A percentile compares a stretch with the other conserved stretches of the same genome.
Evolutionary conservation across 1,284 basidiomycete genomes (phyloP).

Genomic region (Fomes fomentarius): DNA sequence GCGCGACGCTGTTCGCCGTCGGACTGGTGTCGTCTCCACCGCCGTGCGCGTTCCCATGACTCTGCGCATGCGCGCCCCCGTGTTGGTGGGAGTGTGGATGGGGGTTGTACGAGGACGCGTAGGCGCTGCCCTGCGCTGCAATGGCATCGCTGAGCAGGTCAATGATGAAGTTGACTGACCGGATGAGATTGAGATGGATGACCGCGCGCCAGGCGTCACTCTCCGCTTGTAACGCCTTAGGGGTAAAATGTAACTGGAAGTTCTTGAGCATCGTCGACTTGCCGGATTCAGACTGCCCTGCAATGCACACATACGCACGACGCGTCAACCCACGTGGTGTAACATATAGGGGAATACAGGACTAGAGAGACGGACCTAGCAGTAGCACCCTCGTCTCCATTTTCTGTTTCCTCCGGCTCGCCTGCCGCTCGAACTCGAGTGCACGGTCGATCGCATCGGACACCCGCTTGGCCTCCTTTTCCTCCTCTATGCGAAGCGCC

Average conservation of each 20-base stretch:
- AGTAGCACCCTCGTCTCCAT: constrained; percentile 53
- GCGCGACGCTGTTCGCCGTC: constrained; percentile 1
- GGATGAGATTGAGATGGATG: constrained; percentile 64
- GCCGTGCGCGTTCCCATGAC: background rate
- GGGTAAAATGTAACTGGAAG: constrained; percentile 61
- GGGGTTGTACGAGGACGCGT: constrained; percentile 2
- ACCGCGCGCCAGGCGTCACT: constrained; percentile 60
- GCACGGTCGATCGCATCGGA: constrained; percentile 59
- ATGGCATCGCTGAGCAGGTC: constrained; percentile 39
- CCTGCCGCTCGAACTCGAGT: constrained; percentile 46
- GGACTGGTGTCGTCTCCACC: constrained; percentile 11
- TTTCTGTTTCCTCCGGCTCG: constrained; percentile 39
- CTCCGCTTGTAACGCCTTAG: constrained; percentile 57
- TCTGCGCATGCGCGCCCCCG: background rate
- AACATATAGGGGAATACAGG: background rate
- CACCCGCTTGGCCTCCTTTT: constrained; percentile 53
- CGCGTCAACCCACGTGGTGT: background rate
- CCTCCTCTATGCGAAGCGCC: constrained; percentile 43
- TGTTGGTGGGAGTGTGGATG: background rate
- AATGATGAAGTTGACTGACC: constrained; percentile 59
- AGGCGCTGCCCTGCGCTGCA: too few relatives aligned
- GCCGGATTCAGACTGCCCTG: constrained; percentile 67
- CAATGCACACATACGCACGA: background rate
- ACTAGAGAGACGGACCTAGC: constrained; percentile 47
- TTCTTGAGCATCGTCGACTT: constrained; percentile 69